Percentiles rank a stretch among this genome's conserved stretches.
Evolutionary conservation across 2,329 filamentous ascomycete genomes (phyloP).

Genomic region (Colletotrichum acutatum): DNA sequence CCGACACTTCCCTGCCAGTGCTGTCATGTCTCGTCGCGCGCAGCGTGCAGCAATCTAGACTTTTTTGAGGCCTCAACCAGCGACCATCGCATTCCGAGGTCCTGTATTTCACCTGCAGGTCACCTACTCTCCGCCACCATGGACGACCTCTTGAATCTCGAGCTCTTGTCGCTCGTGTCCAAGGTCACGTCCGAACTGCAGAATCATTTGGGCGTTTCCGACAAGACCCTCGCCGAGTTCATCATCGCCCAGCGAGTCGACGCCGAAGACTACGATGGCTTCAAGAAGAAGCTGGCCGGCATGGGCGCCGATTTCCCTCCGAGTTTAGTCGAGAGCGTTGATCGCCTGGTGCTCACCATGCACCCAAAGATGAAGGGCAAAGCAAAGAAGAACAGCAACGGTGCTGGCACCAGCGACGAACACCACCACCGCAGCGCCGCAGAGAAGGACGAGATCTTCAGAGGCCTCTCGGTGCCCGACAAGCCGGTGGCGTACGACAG

Average conservation of each 20-base stretch:
- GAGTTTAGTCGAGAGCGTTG: conserved; percentile 90
- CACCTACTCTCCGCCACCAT: conserved; percentile 58
- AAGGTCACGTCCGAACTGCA: conserved; percentile 95
- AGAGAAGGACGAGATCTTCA: conserved; percentile 89
- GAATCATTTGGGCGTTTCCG: conserved; percentile 90
- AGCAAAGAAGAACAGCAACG: conserved; percentile 46
- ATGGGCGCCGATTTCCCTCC: conserved; percentile 86
- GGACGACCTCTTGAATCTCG: conserved; percentile 89
- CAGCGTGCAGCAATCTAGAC: background rate
- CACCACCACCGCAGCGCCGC: conserved; percentile 57
- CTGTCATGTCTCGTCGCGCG: conserved; percentile 15
- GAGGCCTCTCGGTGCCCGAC: conserved; percentile 88
- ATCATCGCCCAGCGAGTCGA: conserved; percentile 90
- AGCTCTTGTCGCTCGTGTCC: conserved; percentile 92
- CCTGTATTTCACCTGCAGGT: background rate
- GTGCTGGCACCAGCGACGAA: conserved; percentile 50
- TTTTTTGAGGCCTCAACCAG: conserved; percentile 23
- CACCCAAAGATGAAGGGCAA: conserved; percentile 87
- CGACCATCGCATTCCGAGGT: conserved; percentile 12
- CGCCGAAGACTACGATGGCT: conserved; percentile 76
- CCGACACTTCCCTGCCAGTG: background rate
- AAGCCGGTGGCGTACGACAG: conserved; percentile 59
- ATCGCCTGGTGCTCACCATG: conserved; percentile 87
- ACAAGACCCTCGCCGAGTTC: conserved; percentile 97
- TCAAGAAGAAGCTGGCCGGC: conserved; percentile 78